Percentiles rank a stretch among this genome's conserved stretches.
phyloP scores from a whole-genome alignment of 192 early-diverging fungal genomes.

The Entomortierella parvispora region DNA sequence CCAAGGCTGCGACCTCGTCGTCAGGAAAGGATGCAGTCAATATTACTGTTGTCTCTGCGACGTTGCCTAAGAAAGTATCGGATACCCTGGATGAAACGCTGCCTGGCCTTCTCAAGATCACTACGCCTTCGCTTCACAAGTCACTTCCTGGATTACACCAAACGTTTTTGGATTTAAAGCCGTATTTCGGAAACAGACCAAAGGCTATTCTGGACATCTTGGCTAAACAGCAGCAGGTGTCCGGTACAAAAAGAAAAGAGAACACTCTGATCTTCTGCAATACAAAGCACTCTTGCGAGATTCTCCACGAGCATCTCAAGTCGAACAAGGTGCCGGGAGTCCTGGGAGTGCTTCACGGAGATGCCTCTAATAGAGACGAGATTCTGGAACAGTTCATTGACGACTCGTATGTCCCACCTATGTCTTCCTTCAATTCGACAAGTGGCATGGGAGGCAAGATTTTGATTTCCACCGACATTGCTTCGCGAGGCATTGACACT shows the following conservation, averaged over 20 bases:
- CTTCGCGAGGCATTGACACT: constrained; percentile 90
- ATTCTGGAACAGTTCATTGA: constrained; percentile 54
- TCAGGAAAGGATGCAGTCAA: constrained; percentile 42
- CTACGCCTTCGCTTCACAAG: constrained; percentile 84
- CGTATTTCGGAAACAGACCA: constrained; percentile 75
- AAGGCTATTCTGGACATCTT: constrained; percentile 77
- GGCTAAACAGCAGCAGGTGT: constrained; percentile 57
- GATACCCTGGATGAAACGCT: constrained; percentile 63
- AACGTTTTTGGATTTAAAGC: constrained; percentile 78
- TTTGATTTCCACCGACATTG: constrained; percentile 91
- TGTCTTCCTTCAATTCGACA: constrained; percentile 2
- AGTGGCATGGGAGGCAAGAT: constrained; percentile 58
- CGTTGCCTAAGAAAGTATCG: constrained; percentile 75
- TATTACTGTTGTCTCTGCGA: constrained; percentile 75
- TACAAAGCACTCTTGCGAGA: constrained; percentile 66
- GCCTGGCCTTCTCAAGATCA: constrained; percentile 72
- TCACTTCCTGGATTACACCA: constrained; percentile 81
- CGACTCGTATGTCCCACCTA: constrained; percentile 20
- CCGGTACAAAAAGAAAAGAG: constrained; percentile 58
- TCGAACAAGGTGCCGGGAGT: constrained; percentile 59
- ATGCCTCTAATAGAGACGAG: constrained; percentile 52
- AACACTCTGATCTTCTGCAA: constrained; percentile 92
- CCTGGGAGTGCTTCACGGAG: constrained; percentile 59
- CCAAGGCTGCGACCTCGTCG: constrained; percentile 14
- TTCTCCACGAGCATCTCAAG: constrained; percentile 65